A percentile compares a stretch with the other conserved stretches of the same genome.
Evolutionary conservation across 2,329 filamentous ascomycete species (phyloP).

Genomic region (Paraconiothyrium sp.): DNA sequence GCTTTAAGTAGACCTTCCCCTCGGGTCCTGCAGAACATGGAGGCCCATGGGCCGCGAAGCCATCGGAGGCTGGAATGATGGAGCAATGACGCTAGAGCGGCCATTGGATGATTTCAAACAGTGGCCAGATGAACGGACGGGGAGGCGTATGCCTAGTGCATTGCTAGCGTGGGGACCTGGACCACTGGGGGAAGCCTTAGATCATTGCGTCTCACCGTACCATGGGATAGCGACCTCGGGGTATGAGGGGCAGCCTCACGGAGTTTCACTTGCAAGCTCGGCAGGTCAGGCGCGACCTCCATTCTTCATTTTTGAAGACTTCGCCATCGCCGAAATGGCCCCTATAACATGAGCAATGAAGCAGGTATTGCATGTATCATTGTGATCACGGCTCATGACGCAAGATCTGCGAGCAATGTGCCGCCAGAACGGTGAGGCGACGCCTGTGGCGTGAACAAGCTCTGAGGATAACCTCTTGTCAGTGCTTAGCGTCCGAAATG

Average conservation of each 20-base stretch:
- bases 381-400: slow-evolving; percentile 4
- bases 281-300: background rate
- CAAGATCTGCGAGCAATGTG: background rate
- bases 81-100: slow-evolving; percentile 5
- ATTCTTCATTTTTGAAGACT: background rate
- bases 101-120: slow-evolving; percentile 11
- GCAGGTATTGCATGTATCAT: background rate
- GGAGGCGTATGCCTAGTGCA: slow-evolving; percentile 11
- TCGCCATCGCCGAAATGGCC: background rate
- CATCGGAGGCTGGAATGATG: slow-evolving; percentile 8
- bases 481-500: slow-evolving; percentile 26
- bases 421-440: slow-evolving; percentile 7
- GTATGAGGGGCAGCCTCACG: background rate
- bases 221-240: slow-evolving; percentile 1
- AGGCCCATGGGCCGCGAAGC: slow-evolving; percentile 9
- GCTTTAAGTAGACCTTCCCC: slow-evolving; percentile 21
- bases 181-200: slow-evolving; percentile 1
- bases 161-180: slow-evolving; percentile 9
- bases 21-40: background rate
- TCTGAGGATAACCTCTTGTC: slow-evolving; percentile 17
- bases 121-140: slow-evolving; percentile 13
- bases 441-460: slow-evolving; percentile 9
- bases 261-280: slow-evolving; percentile 1
- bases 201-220: slow-evolving; percentile 1
- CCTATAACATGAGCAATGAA: background rate